Evolutionary conservation across 2,329 filamentous ascomycete species (phyloP), one percentile per base, ranked within the genome.

Genomic region (Penicillium italicum): DNA sequence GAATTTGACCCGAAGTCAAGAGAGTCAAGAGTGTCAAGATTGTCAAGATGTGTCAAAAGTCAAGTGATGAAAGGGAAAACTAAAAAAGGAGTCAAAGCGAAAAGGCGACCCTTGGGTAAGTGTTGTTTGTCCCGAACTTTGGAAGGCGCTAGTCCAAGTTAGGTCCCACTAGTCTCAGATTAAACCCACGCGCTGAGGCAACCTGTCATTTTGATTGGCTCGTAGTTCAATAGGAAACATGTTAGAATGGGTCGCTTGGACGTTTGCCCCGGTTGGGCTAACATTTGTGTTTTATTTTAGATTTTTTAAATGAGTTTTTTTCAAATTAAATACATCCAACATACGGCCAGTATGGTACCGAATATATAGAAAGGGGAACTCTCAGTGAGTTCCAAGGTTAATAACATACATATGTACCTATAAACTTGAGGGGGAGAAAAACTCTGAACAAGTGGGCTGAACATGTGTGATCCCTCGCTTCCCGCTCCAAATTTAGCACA

Each of bases 81-180:
- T 42, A 56, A 56, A 54, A 53, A 53, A 54, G 49, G 53, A 56
- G 51, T 53, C 47, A 41, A 53, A 53, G 51, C 44, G 51, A 53
- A 38, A 55, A 31, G 22, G 40, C 34, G 10, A 50, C 7, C 43
- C 36, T 33, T 37, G 43, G 43, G 38, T 22, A 22, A 22, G 34
- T 30, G 30, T 28, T 52, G 50, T 49, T 53, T 42, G 44, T 20
- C 24, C 44, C 40, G 34, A 51, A 40, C 30, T 45, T n/a, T 45
- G 43, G 3, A 10, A 11, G 2, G 9, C 34, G 18, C 53, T 51
- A 55, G 20, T 9, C 53, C 47, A 11, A 11, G 45, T 55, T 38
- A 4, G 46, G 26, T 5, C 3, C 1, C 44, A n/a, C 40, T 55
- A 50, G 52, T 55, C 40, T 50, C 38, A 43, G 31, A 38, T 36